Percentiles rank a stretch among this genome's conserved stretches.
phyloP scores from a whole-genome alignment of 2,329 filamentous ascomycete species.

The Diaporthe amygdali region DNA sequence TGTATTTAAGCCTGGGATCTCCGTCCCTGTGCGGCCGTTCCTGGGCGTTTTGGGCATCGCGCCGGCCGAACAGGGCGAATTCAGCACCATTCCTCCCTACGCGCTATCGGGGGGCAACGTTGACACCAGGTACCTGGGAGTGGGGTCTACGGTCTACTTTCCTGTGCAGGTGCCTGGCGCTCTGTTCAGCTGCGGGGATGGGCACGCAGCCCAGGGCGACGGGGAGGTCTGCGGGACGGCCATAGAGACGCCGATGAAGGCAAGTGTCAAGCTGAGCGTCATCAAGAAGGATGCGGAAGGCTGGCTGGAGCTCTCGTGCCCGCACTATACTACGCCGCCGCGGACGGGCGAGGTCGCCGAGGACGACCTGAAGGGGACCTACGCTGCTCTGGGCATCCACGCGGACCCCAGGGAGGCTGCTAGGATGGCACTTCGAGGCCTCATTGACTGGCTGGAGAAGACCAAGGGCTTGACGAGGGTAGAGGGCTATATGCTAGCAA shows the following conservation, averaged over 20 bases:
- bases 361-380: conserved; percentile 48
- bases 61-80: conserved; percentile 47
- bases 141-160: conserved; percentile 52
- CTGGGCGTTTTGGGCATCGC: conserved; percentile 58
- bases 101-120: conserved; percentile 57
- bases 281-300: conserved; percentile 45
- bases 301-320: conserved; percentile 40
- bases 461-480: conserved; percentile 49
- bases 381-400: conserved; percentile 61
- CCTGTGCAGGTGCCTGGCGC: conserved; percentile 55
- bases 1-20: conserved; percentile 52
- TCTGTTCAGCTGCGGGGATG: conserved; percentile 59
- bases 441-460: conserved; percentile 53
- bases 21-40: conserved; percentile 55
- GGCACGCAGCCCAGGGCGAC: conserved; percentile 59
- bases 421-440: conserved; percentile 50
- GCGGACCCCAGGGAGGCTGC: conserved; percentile 52
- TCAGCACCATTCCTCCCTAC: conserved; percentile 55
- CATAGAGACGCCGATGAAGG: conserved; percentile 58
- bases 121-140: conserved; percentile 55
- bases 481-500: conserved; percentile 59
- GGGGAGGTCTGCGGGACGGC: conserved; percentile 62
- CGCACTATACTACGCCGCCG: conserved; percentile 50
- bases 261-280: conserved; percentile 52
- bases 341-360: conserved; percentile 42